Evolutionary conservation across 352 stramenopile species (phyloP).

Genomic region (Blastocystis sp.): DNA sequence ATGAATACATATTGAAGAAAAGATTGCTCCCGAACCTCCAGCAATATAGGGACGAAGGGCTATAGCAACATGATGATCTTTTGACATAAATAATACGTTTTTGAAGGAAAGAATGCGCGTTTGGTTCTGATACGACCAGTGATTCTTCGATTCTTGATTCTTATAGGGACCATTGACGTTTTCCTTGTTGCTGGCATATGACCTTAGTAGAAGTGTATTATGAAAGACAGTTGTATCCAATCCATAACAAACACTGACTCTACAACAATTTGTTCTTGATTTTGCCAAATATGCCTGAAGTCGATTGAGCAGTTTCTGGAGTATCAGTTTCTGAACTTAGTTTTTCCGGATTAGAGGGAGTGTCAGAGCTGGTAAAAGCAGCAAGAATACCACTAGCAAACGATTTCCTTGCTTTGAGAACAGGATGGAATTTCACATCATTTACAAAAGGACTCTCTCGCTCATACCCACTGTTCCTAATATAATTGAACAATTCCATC

Average conservation of each 20-base stretch:
- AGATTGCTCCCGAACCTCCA: constrained; percentile 55
- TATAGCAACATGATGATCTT: constrained; percentile 8
- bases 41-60: constrained; percentile 47
- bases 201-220: too few species aligned
- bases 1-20: constrained; percentile 75
- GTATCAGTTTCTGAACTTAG: background rate
- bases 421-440: constrained; percentile 56
- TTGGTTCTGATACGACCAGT: constrained; percentile 2
- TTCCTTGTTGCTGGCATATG: background rate
- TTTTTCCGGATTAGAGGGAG: background rate
- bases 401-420: constrained; percentile 64
- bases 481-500: constrained; percentile 66
- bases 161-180: background rate
- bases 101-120: constrained; percentile 60
- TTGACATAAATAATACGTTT: background rate
- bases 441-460: constrained; percentile 65
- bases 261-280: constrained; percentile 27
- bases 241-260: background rate
- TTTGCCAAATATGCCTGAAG: constrained; percentile 18
- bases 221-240: too few species aligned
- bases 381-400: constrained; percentile 59
- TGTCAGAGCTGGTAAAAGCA: constrained; percentile 23
- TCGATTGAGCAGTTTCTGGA: background rate
- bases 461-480: constrained; percentile 41
- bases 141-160: constrained; percentile 43